Conservation (phyloP, 768 basidiomycete species). For the Russula griseocarnosa region DNA sequence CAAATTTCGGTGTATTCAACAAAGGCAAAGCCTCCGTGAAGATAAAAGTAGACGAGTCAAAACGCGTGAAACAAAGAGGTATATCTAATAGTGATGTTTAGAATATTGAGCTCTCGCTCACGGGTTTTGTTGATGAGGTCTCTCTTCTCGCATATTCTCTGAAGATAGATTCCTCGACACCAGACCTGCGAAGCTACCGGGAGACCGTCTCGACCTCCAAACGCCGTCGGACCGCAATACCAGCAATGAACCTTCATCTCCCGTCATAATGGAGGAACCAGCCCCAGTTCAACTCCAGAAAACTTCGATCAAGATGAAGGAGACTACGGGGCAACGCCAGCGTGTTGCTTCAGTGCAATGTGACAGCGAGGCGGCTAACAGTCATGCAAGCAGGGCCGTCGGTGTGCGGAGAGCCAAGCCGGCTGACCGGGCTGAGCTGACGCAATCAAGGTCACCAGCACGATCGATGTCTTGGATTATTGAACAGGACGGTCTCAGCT, state of each 20-base stretch:
- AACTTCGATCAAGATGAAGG: conserved; percentile 12
- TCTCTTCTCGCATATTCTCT: conserved; percentile 27
- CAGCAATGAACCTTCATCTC: background rate
- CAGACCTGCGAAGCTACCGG: conserved; percentile 7
- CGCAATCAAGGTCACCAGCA: background rate
- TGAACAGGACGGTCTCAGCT: conserved; percentile 37
- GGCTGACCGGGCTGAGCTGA: background rate
- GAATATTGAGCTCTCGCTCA: background rate
- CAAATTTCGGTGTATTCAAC: conserved; percentile 54
- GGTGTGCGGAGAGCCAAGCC: background rate
- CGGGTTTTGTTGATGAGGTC: conserved; percentile 15
- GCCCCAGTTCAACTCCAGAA: background rate
- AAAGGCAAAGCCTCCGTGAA: conserved; percentile 60
- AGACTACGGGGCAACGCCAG: background rate
- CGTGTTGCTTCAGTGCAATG: background rate
- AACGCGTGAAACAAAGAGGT: conserved; percentile 34
- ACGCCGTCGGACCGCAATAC: background rate
- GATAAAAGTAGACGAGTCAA: conserved; percentile 32
- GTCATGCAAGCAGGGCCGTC: background rate
- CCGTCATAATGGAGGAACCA: background rate
- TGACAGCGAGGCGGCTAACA: background rate
- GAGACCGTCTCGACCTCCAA: background rate
- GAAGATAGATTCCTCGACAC: conserved; percentile 30
- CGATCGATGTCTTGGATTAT: conserved; percentile 55
- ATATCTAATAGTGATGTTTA: background rate